Percentiles rank a stretch among this genome's conserved stretches.
Conservation (phyloP, 1,284 basidiomycete species). For the Meripilus lineatus region DNA sequence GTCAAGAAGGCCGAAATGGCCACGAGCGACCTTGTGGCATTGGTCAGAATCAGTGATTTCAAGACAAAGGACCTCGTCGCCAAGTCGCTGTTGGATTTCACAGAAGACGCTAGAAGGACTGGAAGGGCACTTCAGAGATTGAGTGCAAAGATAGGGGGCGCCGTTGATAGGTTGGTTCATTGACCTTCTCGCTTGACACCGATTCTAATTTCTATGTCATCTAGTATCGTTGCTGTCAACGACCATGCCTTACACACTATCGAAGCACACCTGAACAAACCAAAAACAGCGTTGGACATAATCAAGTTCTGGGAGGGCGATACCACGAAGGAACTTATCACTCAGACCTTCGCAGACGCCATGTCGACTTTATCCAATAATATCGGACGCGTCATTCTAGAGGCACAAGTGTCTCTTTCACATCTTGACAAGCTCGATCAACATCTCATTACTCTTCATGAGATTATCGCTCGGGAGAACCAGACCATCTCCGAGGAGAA, state of each 20-base stretch:
- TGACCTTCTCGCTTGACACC: neutral
- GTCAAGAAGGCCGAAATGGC: conserved; percentile 76
- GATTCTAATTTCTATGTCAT: conserved; percentile 6
- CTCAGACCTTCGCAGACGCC: conserved; percentile 50
- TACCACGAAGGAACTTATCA: conserved; percentile 38
- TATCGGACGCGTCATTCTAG: conserved; percentile 52
- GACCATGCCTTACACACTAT: conserved; percentile 62
- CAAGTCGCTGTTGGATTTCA: conserved; percentile 45
- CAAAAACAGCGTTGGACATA: conserved; percentile 16
- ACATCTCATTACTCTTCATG: conserved; percentile 49
- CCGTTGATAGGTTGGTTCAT: conserved; percentile 58
- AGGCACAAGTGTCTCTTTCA: conserved; percentile 50
- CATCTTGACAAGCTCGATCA: conserved; percentile 59
- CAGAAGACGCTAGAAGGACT: conserved; percentile 52
- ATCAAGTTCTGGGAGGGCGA: conserved; percentile 34
- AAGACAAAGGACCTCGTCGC: conserved; percentile 54
- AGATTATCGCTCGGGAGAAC: conserved; percentile 54
- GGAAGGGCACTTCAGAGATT: conserved; percentile 55
- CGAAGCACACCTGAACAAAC: conserved; percentile 39
- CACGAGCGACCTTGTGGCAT: conserved; percentile 54
- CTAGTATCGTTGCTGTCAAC: conserved; percentile 65
- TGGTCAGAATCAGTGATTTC: conserved; percentile 58
- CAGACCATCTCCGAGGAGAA: conserved; percentile 36
- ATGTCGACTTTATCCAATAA: conserved; percentile 53
- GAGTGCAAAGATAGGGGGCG: conserved; percentile 56